Conservation (phyloP, 805 yeast species). For the Teunomyces kruisii region DNA sequence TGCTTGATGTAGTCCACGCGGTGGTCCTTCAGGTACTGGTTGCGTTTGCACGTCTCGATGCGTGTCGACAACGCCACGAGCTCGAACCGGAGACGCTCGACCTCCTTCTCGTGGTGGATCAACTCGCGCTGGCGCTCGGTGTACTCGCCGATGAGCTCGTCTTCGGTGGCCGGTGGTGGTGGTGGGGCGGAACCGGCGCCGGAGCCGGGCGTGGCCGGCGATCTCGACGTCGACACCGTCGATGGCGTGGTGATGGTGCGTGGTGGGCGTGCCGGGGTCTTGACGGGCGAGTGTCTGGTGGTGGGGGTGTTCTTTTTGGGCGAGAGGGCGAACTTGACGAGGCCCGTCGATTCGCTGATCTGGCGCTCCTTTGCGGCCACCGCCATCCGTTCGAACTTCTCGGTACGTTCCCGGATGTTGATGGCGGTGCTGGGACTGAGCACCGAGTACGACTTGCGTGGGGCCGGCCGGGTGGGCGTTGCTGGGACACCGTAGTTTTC, state of each 20-base stretch:
- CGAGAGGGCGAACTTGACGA: slow-evolving; percentile 43
- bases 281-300: background rate
- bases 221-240: background rate
- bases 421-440: background rate
- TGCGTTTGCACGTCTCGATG: slow-evolving; percentile 17
- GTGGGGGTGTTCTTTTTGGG: slow-evolving; percentile 1
- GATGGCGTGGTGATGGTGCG: background rate
- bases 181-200: background rate
- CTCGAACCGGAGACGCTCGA: slow-evolving; percentile 31
- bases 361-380: slow-evolving; percentile 14
- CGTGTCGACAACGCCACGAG: slow-evolving; percentile 30
- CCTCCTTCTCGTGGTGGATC: slow-evolving; percentile 45
- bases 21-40: slow-evolving; percentile 7
- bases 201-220: background rate
- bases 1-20: slow-evolving; percentile 8
- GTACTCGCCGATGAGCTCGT: slow-evolving; percentile 20
- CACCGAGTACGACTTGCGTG: background rate
- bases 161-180: slow-evolving; percentile 1
- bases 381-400: background rate
- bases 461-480: background rate
- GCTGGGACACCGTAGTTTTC: background rate
- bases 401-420: background rate
- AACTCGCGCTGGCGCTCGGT: slow-evolving; percentile 57
- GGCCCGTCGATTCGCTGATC: slow-evolving; percentile 49
- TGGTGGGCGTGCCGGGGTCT: too few relatives aligned